phyloP scores from a whole-genome alignment of 1,284 basidiomycete genomes.

The Ustilago esculenta region DNA sequence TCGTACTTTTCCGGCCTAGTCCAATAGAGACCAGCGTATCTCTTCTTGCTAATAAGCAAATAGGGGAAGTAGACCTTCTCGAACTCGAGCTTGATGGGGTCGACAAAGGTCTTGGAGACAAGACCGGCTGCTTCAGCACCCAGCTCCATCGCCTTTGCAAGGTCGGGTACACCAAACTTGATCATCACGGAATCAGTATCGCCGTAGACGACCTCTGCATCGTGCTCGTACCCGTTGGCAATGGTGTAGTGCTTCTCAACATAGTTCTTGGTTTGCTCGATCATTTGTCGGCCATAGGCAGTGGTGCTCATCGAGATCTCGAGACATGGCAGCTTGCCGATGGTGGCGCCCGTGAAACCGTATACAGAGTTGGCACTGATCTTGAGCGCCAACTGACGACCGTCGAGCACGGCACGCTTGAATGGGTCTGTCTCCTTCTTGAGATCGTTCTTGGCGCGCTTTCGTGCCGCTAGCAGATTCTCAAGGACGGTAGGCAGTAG shows the following conservation, averaged over 20 bases:
- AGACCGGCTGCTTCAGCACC: constrained; percentile 92
- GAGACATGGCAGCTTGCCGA: constrained; percentile 65
- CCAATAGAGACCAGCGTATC: constrained; percentile 67
- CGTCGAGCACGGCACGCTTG: constrained; percentile 65
- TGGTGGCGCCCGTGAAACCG: constrained; percentile 66
- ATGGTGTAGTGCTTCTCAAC: constrained; percentile 65
- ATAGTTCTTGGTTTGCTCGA: constrained; percentile 63
- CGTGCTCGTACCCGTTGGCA: constrained; percentile 65
- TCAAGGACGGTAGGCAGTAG: constrained; percentile 65
- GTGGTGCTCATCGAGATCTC: constrained; percentile 67
- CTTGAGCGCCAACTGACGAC: constrained; percentile 65
- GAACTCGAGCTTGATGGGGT: constrained; percentile 67
- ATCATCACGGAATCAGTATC: constrained; percentile 68
- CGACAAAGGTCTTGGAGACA: constrained; percentile 71
- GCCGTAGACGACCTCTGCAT: constrained; percentile 66
- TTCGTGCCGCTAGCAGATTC: constrained; percentile 61
- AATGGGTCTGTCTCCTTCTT: constrained; percentile 67
- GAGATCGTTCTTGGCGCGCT: constrained; percentile 65
- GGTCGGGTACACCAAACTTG: constrained; percentile 63
- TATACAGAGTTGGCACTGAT: constrained; percentile 67
- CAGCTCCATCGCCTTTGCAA: constrained; percentile 63
- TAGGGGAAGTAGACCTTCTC: constrained; percentile 67
- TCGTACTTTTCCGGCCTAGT: constrained; percentile 62
- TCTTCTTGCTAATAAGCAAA: constrained; percentile 66
- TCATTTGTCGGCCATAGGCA: constrained; percentile 67